Conservation (phyloP, 2,329 filamentous ascomycete genomes). For the Microdochium trichocladiopsis region DNA sequence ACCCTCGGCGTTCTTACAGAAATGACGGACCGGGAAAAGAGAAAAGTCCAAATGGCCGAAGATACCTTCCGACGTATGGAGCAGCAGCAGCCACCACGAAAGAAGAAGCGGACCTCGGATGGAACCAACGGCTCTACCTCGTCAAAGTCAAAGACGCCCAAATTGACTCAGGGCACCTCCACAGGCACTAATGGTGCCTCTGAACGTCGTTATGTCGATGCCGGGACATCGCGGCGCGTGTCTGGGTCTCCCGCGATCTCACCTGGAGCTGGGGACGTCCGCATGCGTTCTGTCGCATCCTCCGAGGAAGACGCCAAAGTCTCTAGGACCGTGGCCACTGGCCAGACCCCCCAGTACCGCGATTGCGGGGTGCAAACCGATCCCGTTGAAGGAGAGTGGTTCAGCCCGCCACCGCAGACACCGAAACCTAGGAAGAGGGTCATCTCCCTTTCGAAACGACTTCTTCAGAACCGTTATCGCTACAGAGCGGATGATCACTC, state of each 20-base stretch:
- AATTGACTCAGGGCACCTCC: conserved; percentile 9
- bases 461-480: conserved; percentile 41
- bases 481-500: conserved; percentile 32
- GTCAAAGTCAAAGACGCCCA: conserved; percentile 29
- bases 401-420: conserved; percentile 27
- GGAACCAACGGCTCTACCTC: conserved; percentile 28
- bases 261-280: conserved; percentile 18
- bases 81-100: conserved; percentile 47
- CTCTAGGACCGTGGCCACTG: conserved; percentile 1
- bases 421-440: conserved; percentile 38
- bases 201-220: conserved; percentile 41
- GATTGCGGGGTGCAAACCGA: conserved; percentile 49
- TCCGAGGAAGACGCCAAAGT: conserved; percentile 19
- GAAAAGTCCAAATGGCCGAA: conserved; percentile 60
- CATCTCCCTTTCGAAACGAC: conserved; percentile 44
- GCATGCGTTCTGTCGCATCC: conserved; percentile 24
- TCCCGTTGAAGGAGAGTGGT: conserved; percentile 45
- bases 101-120: conserved; percentile 57
- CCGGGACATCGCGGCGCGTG: conserved; percentile 45
- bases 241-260: conserved; percentile 41
- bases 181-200: conserved; percentile 21
- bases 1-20: conserved; percentile 55
- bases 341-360: conserved; percentile 35
- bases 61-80: conserved; percentile 57
- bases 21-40: conserved; percentile 59